Evolutionary conservation across 2,329 filamentous ascomycete genomes (phyloP), one percentile per base, ranked within the genome.

Genomic region (Alternaria sp.): DNA sequence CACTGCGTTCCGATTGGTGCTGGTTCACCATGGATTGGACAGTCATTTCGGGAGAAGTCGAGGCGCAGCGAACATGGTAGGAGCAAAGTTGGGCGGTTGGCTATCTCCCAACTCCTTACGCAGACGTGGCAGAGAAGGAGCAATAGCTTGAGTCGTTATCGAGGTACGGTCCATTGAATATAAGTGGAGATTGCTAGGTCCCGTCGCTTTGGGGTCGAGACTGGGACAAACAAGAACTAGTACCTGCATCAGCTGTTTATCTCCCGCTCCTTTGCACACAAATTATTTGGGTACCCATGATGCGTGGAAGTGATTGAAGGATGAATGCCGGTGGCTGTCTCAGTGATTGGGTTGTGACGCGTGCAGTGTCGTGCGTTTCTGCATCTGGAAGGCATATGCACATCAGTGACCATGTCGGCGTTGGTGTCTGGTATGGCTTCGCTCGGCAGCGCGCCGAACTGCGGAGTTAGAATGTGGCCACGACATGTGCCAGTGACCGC

Each of bases 381-480:
- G 23, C 30, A 57, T 53, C 19, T 43, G 56, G 56, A 10, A 11
- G 45, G 36, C 43, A 47, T 13, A 23, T 21, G 49, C 44, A 45
- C 54, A 9, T 59, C 32, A 49, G 59, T 60, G 54, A 65, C 63
- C 60, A 15, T 47, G 54, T 57, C 63, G 51, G 66, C 56, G 65
- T 50, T 65, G 45, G 36, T 43, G 60, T 53, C 57, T 65, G 47
- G 57, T 65, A 52, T 66, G 63, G 57, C 25, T 57, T 50, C 26
- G 43, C 61, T 70, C 67, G 68, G 67, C 63, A 60, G 46, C 57
- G 50, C 64, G 26, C 67, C 67, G 67, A 57, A 58, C 32, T 51
- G 19, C 40, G 32, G 58, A 58, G 36, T 40, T 64, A 49, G 59
- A 44, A 57, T 21, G 17, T 59, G 57, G 45, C 57, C 56, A 67